phyloP scores from a whole-genome alignment of 2,329 filamentous ascomycete genomes.

The Aphanoascus verrucosus region DNA sequence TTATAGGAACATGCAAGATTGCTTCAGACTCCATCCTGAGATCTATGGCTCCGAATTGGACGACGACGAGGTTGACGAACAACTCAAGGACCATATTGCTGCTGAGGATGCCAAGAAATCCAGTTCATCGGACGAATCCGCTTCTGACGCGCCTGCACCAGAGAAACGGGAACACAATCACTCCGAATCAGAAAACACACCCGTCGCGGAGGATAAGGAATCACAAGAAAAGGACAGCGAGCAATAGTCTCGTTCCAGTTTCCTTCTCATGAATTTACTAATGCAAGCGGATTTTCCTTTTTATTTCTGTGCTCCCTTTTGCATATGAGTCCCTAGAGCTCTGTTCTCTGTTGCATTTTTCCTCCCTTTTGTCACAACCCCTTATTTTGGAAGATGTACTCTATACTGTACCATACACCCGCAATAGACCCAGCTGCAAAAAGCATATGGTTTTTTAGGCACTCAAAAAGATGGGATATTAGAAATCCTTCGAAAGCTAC shows the following conservation, averaged over 20 bases:
- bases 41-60: conserved; percentile 83
- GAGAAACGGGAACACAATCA: neutral
- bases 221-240: neutral
- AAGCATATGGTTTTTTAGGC: neutral
- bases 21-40: conserved; percentile 86
- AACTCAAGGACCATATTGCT: conserved; percentile 24
- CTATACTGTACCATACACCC: conserved; percentile 2
- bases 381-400: neutral
- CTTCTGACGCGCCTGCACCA: neutral
- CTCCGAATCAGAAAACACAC: conserved; percentile 1
- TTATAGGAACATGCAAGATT: conserved; percentile 84
- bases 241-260: neutral
- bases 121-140: neutral
- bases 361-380: neutral
- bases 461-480: neutral
- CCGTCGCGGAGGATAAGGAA: neutral
- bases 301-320: neutral
- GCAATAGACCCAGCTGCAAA: neutral
- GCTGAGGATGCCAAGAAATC: conserved; percentile 20
- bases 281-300: neutral
- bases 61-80: conserved; percentile 50
- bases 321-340: neutral
- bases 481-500: neutral
- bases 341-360: neutral
- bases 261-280: neutral